Evolutionary conservation across 2,329 filamentous ascomycete genomes (phyloP), one percentile per base, ranked within the genome.

Genomic region (Cryphonectria parasitica): DNA sequence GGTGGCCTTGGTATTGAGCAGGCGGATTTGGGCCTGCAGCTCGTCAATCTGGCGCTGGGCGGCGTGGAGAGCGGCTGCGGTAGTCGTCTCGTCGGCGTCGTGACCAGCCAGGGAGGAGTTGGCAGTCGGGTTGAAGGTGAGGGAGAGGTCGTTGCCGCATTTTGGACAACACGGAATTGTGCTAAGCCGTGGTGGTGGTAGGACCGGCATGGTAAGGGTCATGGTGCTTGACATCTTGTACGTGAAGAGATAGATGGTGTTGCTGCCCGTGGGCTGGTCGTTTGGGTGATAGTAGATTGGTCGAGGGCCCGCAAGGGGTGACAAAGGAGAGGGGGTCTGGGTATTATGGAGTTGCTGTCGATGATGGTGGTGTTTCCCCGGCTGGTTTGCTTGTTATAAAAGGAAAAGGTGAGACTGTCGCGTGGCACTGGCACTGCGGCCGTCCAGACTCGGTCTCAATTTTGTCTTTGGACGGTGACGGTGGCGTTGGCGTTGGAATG

Each of bases 1-100:
- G 3, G 89, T 87, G 69, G 91, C 90, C 80, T 92, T 93, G 75
- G 92, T 85, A 79, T 90, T 93, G 71, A 95, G 85, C 68, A 89
- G 80, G 69, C 87, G 86, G 68, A 95, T 89, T 77, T 94, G 91
- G 49, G 87, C 85, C 79, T 94, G 89, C 61, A 95, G 85, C 76
- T 94, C 90, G 73, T 85, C 82, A 76, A 93, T 90, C 76, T 89
- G 85, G 72, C 85, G 82, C 77, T 90, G 87, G 69, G 89, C 85
- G 68, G 83, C 82, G 39, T 83, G 80, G 43, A 90, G 85, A 62
- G 83, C 82, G 41, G 77, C 72, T 60, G 82, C 80, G 8, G 82
- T 76, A 43, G 82, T 77, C 36, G 34, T 13, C n/a, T 31, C 61
- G 61, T n/a, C 61, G 39, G n/a, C 25, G 82, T 79, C 39, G 74